A percentile compares a stretch with the other conserved stretches of the same genome.
phyloP scores from a whole-genome alignment of 2,329 filamentous ascomycete genomes.

The Botrytis porri region DNA sequence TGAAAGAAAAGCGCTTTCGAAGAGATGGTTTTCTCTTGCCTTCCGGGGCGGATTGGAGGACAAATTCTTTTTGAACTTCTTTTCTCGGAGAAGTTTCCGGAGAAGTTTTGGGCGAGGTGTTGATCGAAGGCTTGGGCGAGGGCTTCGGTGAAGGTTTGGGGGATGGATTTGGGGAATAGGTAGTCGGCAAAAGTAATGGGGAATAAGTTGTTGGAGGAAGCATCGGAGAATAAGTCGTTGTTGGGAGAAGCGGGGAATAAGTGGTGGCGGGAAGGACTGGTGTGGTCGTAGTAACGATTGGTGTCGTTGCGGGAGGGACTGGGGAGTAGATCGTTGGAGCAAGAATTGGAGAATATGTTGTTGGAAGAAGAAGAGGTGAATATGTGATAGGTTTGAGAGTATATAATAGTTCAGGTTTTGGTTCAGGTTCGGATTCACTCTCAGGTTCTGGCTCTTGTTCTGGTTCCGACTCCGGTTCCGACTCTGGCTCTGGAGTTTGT shows the following conservation, averaged over 20 bases:
- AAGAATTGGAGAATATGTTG: conserved; percentile 21
- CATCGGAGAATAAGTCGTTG: background rate
- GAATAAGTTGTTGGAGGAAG: background rate
- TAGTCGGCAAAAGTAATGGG: conserved; percentile 1
- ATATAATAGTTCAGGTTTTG: conserved; percentile 33
- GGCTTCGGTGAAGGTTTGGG: background rate
- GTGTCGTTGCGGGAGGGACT: conserved; percentile 12
- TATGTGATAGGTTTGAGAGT: conserved; percentile 37
- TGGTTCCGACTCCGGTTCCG: background rate
- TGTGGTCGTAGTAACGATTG: background rate
- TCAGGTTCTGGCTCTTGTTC: conserved; percentile 20
- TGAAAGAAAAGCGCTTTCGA: conserved; percentile 35
- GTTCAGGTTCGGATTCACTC: conserved; percentile 21
- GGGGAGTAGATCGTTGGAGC: conserved; percentile 21
- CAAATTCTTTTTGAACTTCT: background rate
- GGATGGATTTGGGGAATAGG: background rate
- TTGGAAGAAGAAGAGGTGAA: conserved; percentile 32
- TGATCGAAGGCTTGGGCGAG: background rate
- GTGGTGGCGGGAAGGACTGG: background rate
- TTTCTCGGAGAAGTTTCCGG: background rate
- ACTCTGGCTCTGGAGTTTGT: conserved; percentile 28
- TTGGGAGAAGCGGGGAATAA: background rate
- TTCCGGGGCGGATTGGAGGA: conserved; percentile 26
- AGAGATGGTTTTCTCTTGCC: conserved; percentile 29
- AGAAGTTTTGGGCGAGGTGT: background rate